These are phyloP conservation scores for Macrolepiota dolichaula DNA, from an alignment of 768 basidiomycete genomes.

Conservation along the genomic window DNA sequence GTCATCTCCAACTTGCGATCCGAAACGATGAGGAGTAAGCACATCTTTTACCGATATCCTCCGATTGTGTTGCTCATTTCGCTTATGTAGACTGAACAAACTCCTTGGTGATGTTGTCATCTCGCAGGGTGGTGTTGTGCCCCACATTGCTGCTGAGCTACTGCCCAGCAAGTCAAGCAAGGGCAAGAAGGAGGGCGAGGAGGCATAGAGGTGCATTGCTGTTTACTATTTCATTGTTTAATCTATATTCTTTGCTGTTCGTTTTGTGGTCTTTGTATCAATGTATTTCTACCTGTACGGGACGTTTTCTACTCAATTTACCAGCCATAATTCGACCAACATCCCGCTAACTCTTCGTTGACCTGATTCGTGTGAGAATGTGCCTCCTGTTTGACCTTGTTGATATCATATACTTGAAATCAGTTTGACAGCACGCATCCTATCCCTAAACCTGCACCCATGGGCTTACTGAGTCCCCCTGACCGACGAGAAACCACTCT, in stretches of 20 bases:
- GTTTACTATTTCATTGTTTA: slow-evolving; percentile 16
- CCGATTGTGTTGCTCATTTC: neutral
- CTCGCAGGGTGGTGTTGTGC: slow-evolving; percentile 93
- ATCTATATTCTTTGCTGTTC: slow-evolving; percentile 17
- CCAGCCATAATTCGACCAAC: neutral
- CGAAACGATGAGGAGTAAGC: slow-evolving; percentile 88
- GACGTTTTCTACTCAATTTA: slow-evolving; percentile 8
- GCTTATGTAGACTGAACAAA: slow-evolving; percentile 51
- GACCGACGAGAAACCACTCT: slow-evolving; percentile 73
- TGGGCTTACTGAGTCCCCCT: slow-evolving; percentile 65
- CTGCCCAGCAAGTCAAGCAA: slow-evolving; percentile 23
- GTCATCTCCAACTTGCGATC: slow-evolving; percentile 93
- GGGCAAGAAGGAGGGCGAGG: slow-evolving; percentile 38
- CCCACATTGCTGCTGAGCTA: slow-evolving; percentile 58
- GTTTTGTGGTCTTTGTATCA: slow-evolving; percentile 13
- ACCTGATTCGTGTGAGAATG: neutral
- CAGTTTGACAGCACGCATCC: neutral
- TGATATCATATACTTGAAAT: neutral
- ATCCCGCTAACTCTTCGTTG: neutral
- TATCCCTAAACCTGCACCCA: slow-evolving; percentile 19
- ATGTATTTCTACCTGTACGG: slow-evolving; percentile 15
- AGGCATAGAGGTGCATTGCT: slow-evolving; percentile 23
- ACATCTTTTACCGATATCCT: neutral
- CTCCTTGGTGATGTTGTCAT: slow-evolving; percentile 83
- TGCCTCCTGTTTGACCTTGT: slow-evolving; percentile 5